These are phyloP conservation scores for Hansenula anomala DNA, from an alignment of 1,139 yeast species.

Conservation along the genomic window DNA sequence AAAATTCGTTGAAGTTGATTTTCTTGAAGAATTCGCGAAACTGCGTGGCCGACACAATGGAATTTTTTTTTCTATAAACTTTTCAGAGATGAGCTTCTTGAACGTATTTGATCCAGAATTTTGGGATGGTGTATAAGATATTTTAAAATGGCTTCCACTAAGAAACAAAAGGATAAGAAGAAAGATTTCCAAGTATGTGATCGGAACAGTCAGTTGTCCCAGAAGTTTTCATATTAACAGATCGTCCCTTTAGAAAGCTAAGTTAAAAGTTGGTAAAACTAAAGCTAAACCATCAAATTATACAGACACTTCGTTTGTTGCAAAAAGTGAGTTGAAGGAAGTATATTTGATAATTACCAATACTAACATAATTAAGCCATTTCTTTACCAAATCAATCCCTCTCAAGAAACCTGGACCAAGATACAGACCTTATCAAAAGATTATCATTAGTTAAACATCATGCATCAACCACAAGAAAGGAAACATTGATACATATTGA, in stretches of 20 bases:
- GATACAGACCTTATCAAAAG: constrained; percentile 50
- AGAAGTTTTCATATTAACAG: too few relatives aligned
- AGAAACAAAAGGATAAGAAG: constrained; percentile 61
- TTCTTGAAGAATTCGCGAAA: background rate
- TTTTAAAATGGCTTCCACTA: constrained; percentile 44
- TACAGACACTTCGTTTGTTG: constrained; percentile 81
- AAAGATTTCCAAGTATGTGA: constrained; percentile 61
- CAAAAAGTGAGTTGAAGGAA: constrained; percentile 37
- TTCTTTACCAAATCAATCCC: constrained; percentile 51
- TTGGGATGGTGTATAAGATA: background rate
- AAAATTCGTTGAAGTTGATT: too few relatives aligned
- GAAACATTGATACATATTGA: constrained; percentile 58
- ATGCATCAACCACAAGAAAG: constrained; percentile 65
- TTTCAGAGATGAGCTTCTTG: too few relatives aligned
- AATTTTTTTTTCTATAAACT: background rate
- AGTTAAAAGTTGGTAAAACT: constrained; percentile 85
- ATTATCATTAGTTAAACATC: constrained; percentile 72
- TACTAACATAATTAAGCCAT: constrained; percentile 32
- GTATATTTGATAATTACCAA: background rate
- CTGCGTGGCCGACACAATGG: background rate
- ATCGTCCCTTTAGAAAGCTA: too few relatives aligned
- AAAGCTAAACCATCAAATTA: constrained; percentile 64
- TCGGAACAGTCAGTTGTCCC: too few relatives aligned
- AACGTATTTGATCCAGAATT: too few relatives aligned
- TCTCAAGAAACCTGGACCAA: constrained; percentile 20